phyloP scores from a whole-genome alignment of 805 yeast genomes.

The Soucietia sequanensis region DNA sequence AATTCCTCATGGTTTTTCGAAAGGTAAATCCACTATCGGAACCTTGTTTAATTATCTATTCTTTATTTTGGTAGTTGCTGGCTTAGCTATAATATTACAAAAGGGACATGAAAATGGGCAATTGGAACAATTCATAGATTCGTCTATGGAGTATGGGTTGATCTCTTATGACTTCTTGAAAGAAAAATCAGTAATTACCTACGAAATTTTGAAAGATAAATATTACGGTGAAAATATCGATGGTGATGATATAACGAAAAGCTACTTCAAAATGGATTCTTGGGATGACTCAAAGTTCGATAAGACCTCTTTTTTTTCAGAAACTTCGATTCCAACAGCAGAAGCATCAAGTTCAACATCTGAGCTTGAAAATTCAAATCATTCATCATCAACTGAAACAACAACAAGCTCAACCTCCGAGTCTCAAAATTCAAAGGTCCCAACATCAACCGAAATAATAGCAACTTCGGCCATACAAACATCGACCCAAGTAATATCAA shows the following conservation, averaged over 20 bases:
- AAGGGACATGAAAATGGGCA: slow-evolving; percentile 34
- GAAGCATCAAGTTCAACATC: too few relatives aligned
- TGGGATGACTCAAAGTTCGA: too few relatives aligned
- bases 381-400: too few relatives aligned
- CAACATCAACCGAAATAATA: too few relatives aligned
- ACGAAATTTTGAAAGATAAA: slow-evolving; percentile 27
- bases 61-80: slow-evolving; percentile 28
- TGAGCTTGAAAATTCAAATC: too few relatives aligned
- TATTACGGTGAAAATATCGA: slow-evolving; percentile 21
- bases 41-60: slow-evolving; percentile 33
- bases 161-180: background rate
- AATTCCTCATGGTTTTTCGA: slow-evolving; percentile 52
- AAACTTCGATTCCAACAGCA: too few relatives aligned
- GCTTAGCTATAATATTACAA: slow-evolving; percentile 34
- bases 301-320: too few relatives aligned
- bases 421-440: too few relatives aligned
- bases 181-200: slow-evolving; percentile 16
- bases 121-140: slow-evolving; percentile 21
- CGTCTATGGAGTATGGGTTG: slow-evolving; percentile 16
- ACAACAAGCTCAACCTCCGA: too few relatives aligned
- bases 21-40: slow-evolving; percentile 37
- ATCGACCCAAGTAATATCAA: too few relatives aligned
- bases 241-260: slow-evolving; percentile 18
- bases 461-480: too few relatives aligned
- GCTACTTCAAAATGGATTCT: slow-evolving; percentile 21